Conservation (phyloP, 169 alveolate genomes). For the Eimeria zaria region DNA sequence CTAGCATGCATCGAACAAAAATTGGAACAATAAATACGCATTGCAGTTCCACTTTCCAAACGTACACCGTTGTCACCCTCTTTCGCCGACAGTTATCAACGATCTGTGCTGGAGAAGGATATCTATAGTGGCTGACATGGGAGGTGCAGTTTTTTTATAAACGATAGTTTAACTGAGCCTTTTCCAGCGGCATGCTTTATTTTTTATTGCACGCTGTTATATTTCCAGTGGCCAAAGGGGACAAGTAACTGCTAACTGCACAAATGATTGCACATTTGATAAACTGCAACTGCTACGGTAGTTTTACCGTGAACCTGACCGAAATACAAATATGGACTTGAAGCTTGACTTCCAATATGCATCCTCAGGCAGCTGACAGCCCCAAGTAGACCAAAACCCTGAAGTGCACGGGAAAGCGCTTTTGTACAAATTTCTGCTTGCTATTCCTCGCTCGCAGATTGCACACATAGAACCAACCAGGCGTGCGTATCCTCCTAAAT, state of each 20-base stretch:
- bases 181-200: too few relatives aligned
- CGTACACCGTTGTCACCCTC: not conserved
- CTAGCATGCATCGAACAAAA: not conserved
- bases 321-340: not conserved
- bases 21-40: not conserved
- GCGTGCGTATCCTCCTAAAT: not conserved
- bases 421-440: not conserved
- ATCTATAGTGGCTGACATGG: too few relatives aligned
- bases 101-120: not conserved
- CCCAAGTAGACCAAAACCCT: not conserved
- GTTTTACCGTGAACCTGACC: not conserved
- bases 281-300: not conserved
- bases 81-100: not conserved
- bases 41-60: not conserved
- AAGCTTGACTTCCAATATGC: not conserved
- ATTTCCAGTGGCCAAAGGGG: not conserved
- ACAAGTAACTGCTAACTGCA: not conserved
- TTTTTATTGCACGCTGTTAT: too few relatives aligned
- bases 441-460: not conserved
- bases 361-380: not conserved
- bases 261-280: too few relatives aligned
- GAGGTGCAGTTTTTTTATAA: too few relatives aligned
- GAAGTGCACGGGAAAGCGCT: not conserved
- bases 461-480: not conserved
- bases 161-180: too few relatives aligned